Percentiles rank a stretch among this genome's conserved stretches.
These are phyloP conservation scores for Colletotrichum nymphaeae DNA, from an alignment of 2,329 filamentous ascomycete genomes.

Conservation along the genomic window DNA sequence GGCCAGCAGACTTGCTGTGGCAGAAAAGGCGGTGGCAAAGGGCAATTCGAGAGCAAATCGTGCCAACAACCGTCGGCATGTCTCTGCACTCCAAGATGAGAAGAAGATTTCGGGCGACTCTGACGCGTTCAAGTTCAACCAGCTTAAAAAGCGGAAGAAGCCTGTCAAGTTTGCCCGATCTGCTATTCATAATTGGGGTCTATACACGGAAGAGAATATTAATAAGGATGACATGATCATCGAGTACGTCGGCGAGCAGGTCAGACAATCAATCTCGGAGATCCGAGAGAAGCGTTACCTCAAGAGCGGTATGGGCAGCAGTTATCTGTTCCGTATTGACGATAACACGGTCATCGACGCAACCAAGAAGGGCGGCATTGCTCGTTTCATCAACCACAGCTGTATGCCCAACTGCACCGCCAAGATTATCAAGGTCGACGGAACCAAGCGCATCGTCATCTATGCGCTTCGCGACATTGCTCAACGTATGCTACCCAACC, in stretches of 20 bases:
- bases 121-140: slow-evolving; percentile 96
- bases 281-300: slow-evolving; percentile 92
- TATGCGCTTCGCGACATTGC: slow-evolving; percentile 96
- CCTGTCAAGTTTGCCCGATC: slow-evolving; percentile 97
- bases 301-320: slow-evolving; percentile 96
- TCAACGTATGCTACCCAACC: slow-evolving; percentile 76
- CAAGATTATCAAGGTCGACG: slow-evolving; percentile 99
- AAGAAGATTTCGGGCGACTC: slow-evolving; percentile 89
- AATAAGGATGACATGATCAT: slow-evolving; percentile 99
- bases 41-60: slow-evolving; percentile 93
- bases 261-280: slow-evolving; percentile 97
- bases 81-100: slow-evolving; percentile 95
- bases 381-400: slow-evolving; percentile 98
- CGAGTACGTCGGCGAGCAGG: slow-evolving; percentile 98
- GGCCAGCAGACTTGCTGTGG: slow-evolving; percentile 75
- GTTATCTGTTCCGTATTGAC: slow-evolving; percentile 97
- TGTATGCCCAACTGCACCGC: slow-evolving; percentile 99
- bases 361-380: slow-evolving; percentile 98
- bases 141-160: slow-evolving; percentile 99
- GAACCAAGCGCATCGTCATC: slow-evolving; percentile 98
- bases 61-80: slow-evolving; percentile 93
- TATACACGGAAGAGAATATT: slow-evolving; percentile 98
- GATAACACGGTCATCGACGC: slow-evolving; percentile 98
- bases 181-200: slow-evolving; percentile 98
- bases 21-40: slow-evolving; percentile 85